Evolutionary conservation across 2,329 filamentous ascomycete genomes (phyloP).

Genomic region (Tolypocladium amazonense): DNA sequence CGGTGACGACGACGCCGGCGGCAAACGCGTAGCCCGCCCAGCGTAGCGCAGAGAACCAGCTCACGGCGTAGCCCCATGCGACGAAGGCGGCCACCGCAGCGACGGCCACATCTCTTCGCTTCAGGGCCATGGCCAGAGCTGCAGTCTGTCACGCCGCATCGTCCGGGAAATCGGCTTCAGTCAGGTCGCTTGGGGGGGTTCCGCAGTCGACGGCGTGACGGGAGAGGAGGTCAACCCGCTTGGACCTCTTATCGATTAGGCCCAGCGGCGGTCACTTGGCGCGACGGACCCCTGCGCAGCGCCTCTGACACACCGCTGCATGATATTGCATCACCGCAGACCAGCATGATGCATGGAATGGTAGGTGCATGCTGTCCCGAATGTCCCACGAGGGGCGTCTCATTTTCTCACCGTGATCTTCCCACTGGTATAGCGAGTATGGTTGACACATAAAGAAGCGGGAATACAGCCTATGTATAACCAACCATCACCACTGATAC

Average conservation of each 20-base stretch:
- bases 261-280: not conserved
- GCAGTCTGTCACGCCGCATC: conserved; percentile 19
- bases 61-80: conserved; percentile 77
- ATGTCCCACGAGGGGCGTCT: too few species aligned
- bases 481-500: not conserved
- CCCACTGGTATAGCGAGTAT: not conserved
- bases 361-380: not conserved
- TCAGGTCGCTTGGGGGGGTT: not conserved
- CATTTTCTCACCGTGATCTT: not conserved
- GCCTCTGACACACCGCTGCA: not conserved
- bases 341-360: not conserved
- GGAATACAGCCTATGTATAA: not conserved
- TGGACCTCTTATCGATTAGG: not conserved
- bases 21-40: conserved; percentile 80
- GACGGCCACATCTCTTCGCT: conserved; percentile 60
- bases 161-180: not conserved
- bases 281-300: not conserved
- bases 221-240: not conserved
- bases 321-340: too few species aligned
- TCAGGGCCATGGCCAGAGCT: conserved; percentile 51
- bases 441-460: not conserved
- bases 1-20: conserved; percentile 50
- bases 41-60: conserved; percentile 73
- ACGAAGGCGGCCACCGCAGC: conserved; percentile 63
- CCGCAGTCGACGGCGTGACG: not conserved